A percentile compares a stretch with the other conserved stretches of the same genome.
Evolutionary conservation across 1,284 basidiomycete genomes (phyloP).

Genomic region (Xerocomus amazonicus): DNA sequence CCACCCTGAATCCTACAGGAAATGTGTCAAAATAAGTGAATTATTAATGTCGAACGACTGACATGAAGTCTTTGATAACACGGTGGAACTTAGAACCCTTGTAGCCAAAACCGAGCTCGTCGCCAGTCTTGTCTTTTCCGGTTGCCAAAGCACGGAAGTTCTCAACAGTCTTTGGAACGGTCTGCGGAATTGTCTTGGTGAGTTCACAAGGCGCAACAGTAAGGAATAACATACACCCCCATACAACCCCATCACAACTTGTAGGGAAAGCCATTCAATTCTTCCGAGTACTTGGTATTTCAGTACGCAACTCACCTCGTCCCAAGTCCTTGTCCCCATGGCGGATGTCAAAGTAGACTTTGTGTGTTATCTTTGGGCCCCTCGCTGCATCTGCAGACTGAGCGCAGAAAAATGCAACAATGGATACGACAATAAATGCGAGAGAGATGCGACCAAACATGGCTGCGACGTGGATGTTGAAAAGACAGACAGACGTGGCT

Average conservation of each 20-base stretch:
- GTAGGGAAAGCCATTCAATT: conserved; percentile 4
- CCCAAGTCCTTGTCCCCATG: conserved; percentile 84
- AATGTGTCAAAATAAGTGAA: background rate
- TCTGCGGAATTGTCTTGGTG: conserved; percentile 44
- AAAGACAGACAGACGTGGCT: background rate
- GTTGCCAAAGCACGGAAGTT: conserved; percentile 89
- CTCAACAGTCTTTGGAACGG: conserved; percentile 95
- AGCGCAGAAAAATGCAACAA: conserved; percentile 67
- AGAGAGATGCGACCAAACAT: conserved; percentile 64
- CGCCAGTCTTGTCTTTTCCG: conserved; percentile 78
- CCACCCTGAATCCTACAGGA: conserved; percentile 82
- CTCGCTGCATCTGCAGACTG: conserved; percentile 71
- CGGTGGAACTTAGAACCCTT: conserved; percentile 97
- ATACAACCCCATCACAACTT: conserved; percentile 83
- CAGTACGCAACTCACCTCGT: conserved; percentile 53
- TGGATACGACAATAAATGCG: conserved; percentile 57
- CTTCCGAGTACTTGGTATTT: conserved; percentile 2
- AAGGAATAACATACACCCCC: conserved; percentile 53
- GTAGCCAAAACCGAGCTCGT: conserved; percentile 75
- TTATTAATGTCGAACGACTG: conserved; percentile 16
- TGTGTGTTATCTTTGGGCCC: conserved; percentile 83
- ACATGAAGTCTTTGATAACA: conserved; percentile 98
- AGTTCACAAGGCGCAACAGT: background rate
- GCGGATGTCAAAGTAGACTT: conserved; percentile 91
- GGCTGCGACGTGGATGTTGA: conserved; percentile 26